Evolutionary conservation across 2,329 filamentous ascomycete genomes (phyloP).

Genomic region (Thelonectria olida): DNA sequence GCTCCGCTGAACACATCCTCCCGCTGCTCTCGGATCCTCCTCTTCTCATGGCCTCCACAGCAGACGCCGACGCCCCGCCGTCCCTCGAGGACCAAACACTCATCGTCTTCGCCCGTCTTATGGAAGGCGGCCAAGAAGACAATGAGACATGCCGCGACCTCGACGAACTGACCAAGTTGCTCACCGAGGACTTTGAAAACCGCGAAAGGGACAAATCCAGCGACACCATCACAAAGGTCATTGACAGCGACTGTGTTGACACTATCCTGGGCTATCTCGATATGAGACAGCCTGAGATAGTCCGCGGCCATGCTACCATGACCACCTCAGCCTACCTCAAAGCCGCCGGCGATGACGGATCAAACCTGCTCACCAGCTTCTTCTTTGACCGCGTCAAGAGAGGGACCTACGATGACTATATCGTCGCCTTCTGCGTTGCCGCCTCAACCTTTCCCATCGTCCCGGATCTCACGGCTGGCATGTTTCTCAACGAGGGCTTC

Average conservation of each 20-base stretch:
- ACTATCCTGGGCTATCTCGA: constrained; percentile 89
- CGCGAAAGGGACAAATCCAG: constrained; percentile 53
- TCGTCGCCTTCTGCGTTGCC: constrained; percentile 93
- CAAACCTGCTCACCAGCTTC: constrained; percentile 75
- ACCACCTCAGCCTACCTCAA: constrained; percentile 86
- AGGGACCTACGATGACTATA: constrained; percentile 86
- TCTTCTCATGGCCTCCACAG: constrained; percentile 22
- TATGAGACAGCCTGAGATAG: constrained; percentile 76
- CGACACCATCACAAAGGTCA: constrained; percentile 65
- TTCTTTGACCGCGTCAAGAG: constrained; percentile 77
- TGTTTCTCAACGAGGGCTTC: constrained; percentile 92
- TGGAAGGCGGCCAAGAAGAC: constrained; percentile 89
- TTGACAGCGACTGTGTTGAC: constrained; percentile 81
- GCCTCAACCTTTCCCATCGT: constrained; percentile 88
- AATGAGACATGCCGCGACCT: constrained; percentile 71
- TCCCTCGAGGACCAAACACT: constrained; percentile 71
- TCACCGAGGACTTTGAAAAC: constrained; percentile 63
- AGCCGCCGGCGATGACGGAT: constrained; percentile 75
- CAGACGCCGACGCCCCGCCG: constrained; percentile 26
- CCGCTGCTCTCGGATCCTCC: neutral
- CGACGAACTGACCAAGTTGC: constrained; percentile 66
- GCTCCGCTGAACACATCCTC: neutral
- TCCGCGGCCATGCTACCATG: constrained; percentile 84
- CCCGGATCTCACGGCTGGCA: constrained; percentile 75
- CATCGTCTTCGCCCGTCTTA: constrained; percentile 85